Conservation (phyloP, 768 basidiomycete genomes). For the Termitomyces sp. region DNA sequence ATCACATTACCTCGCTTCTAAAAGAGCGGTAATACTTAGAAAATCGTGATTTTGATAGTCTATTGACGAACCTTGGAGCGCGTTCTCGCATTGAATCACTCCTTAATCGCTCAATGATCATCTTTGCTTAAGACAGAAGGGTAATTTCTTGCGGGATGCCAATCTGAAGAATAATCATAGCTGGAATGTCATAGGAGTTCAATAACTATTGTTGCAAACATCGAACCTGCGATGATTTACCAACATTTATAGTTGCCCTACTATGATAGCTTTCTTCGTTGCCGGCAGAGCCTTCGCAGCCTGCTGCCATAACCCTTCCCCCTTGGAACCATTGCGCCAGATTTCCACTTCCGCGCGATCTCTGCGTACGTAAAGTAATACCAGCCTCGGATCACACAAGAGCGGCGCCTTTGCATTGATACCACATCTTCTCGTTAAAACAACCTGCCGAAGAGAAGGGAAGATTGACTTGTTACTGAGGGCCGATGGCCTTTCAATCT, state of each 20-base stretch:
- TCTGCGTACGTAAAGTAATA: constrained; percentile 23
- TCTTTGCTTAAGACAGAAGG: too few species aligned
- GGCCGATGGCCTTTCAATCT: constrained; percentile 14
- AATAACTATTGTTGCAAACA: neutral
- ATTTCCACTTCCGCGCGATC: constrained; percentile 28
- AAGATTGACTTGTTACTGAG: constrained; percentile 17
- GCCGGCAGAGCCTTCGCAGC: constrained; percentile 11
- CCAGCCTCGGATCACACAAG: constrained; percentile 16
- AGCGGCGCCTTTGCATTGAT: constrained; percentile 17
- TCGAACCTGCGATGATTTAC: neutral
- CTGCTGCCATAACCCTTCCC: constrained; percentile 26
- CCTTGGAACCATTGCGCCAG: constrained; percentile 28
- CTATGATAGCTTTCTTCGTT: constrained; percentile 13
- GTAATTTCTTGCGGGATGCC: too few species aligned
- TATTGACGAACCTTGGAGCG: too few species aligned
- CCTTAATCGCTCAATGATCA: too few species aligned
- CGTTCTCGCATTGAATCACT: too few species aligned
- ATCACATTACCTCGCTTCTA: too few species aligned
- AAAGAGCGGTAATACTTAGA: too few species aligned
- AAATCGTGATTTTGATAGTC: too few species aligned
- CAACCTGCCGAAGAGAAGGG: constrained; percentile 25
- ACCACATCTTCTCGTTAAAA: constrained; percentile 23
- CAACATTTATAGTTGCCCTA: neutral
- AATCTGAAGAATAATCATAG: too few species aligned
- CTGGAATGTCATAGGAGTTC: neutral